Evolutionary conservation across 202 grass and related monocot species (phyloP), one percentile per base, ranked within the genome.

Genomic region (Zizania palustris): DNA sequence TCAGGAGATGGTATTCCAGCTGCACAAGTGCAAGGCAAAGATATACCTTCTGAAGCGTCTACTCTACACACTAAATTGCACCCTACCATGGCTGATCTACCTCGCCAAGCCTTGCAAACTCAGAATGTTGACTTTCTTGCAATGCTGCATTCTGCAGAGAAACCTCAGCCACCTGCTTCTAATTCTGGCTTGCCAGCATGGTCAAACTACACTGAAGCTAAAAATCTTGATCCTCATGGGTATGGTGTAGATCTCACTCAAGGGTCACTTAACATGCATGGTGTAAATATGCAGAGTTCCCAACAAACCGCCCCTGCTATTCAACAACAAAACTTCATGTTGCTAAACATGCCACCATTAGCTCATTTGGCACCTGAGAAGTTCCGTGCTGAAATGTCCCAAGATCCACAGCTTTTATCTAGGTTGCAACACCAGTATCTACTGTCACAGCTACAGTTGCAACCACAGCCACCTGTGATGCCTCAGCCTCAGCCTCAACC

Each of bases 381-480:
- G 58, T 69, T 94, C 66, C 58, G 85, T 55, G 63, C 76, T 38
- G 92, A 95, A 71, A 83, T 91, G 58, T 81, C 92, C 75, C 92
- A 96, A 77, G 96, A 99, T 82, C 92, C 87, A 74, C 92, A 94
- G 19, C 74, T 96, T 21, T 69, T 88, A 34, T 77, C 72, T 67
- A 73, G 95, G 66, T 69, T 93, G 60, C 96, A 99, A 69, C 96
- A 99, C 67, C 96, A 96, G 45, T 96, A 96, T 90, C 45, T 88
- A 59, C 68, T 95, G 45, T 81, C 89, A 63, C 96, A 99, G 83
- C 82, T 94, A 45, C 96, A 95, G 41, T 78, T 92, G 72, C 89
- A 88, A 51, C 55, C 87, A 64, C 96, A 95, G 77, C 63, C 85
- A 40, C 78, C 87, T 85, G 79, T 90, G 71, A 21, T 76, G 16